Evolutionary conservation across 306 rosid genomes (phyloP).

Genomic region (Alnus rubra): DNA sequence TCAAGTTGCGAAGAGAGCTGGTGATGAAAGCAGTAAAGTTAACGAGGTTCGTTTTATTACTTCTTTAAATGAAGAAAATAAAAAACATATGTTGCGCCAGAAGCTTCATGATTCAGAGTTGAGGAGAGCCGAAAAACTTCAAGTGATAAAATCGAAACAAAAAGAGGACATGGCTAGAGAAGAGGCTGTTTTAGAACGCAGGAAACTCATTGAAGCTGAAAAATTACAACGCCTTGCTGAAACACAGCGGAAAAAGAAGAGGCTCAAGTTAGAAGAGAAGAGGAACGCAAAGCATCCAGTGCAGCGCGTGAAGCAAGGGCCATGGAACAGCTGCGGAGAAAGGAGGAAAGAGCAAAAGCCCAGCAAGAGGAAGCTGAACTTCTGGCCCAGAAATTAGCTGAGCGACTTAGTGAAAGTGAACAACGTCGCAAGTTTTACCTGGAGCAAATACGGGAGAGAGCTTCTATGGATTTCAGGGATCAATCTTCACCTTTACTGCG

Average conservation of each 20-base stretch:
- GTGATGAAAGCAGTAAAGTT: conserved; percentile 98
- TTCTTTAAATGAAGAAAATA: conserved; percentile 92
- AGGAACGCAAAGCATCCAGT: conserved; percentile 98
- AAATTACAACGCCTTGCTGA: conserved; percentile 98
- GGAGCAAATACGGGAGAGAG: conserved; percentile 97
- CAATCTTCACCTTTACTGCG: conserved; percentile 89
- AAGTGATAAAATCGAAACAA: conserved; percentile 90
- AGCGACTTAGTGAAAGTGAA: conserved; percentile 95
- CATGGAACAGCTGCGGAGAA: conserved; percentile 90
- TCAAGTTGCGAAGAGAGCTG: conserved; percentile 98
- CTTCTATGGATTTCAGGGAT: conserved; percentile 96
- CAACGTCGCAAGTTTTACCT: conserved; percentile 92
- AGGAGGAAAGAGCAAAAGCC: conserved; percentile 97
- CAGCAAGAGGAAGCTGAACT: conserved; percentile 99
- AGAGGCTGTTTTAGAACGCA: conserved; percentile 95
- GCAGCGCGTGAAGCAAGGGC: conserved; percentile 98
- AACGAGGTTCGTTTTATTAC: conserved; percentile 97
- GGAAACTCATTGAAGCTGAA: conserved; percentile 92
- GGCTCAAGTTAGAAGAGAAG: conserved; percentile 95
- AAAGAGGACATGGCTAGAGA: conserved; percentile 98
- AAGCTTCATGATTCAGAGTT: conserved; percentile 96
- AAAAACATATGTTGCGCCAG: conserved; percentile 84
- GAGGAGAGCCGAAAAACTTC: conserved; percentile 98
- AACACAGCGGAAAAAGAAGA: conserved; percentile 95
- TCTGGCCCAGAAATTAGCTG: conserved; percentile 95